phyloP scores from a whole-genome alignment of 1,139 yeast species.

The Candida dubliniensis region DNA sequence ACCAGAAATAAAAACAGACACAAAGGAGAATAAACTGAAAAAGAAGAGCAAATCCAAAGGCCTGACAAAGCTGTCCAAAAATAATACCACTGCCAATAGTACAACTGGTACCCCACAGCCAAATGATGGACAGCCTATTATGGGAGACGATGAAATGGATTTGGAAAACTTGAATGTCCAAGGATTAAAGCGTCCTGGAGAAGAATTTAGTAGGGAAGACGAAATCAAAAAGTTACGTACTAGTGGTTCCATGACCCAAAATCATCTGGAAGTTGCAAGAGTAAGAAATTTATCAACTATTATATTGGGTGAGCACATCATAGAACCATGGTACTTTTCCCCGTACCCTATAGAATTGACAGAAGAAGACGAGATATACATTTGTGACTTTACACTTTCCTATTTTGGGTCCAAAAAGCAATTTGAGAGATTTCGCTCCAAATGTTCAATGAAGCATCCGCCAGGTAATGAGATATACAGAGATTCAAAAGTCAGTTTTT shows the following conservation, averaged over 20 bases:
- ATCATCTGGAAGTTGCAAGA: conserved; percentile 83
- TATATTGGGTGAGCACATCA: conserved; percentile 84
- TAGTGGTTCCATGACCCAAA: conserved; percentile 95
- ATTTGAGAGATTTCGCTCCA: conserved; percentile 84
- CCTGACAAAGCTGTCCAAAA: conserved; percentile 10
- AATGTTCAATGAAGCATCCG: conserved; percentile 88
- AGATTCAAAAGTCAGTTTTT: conserved; percentile 74
- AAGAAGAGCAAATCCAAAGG: conserved; percentile 21
- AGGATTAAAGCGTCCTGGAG: conserved; percentile 66
- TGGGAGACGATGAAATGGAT: conserved; percentile 73
- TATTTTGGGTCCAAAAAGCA: conserved; percentile 89
- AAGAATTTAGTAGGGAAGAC: conserved; percentile 79
- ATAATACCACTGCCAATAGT: conserved; percentile 13
- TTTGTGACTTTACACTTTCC: conserved; percentile 87
- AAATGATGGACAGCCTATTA: conserved; percentile 20
- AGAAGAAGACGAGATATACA: conserved; percentile 83
- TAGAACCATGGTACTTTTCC: conserved; percentile 98
- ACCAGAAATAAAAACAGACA: conserved; percentile 64
- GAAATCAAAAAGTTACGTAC: conserved; percentile 91
- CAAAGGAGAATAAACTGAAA: conserved; percentile 30
- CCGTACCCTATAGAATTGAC: conserved; percentile 96
- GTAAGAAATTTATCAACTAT: conserved; percentile 79
- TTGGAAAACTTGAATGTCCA: conserved; percentile 83
- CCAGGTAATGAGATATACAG: conserved; percentile 98
- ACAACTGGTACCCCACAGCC: conserved; percentile 13